Evolutionary conservation across 768 basidiomycete species (phyloP).

Genomic region (Xerocomus spinulosus): DNA sequence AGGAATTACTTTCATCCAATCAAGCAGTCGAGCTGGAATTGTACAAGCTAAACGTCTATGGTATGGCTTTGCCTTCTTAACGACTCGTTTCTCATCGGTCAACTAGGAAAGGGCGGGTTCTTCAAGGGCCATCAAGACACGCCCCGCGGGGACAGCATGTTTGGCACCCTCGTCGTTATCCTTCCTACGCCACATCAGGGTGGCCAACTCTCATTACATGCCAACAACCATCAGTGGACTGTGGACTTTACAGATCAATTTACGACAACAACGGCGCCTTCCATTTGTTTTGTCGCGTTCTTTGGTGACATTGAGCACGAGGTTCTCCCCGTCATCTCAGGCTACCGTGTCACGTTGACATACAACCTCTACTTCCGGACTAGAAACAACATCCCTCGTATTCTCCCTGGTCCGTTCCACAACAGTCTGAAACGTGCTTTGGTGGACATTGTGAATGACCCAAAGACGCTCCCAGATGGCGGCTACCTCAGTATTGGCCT

Average conservation of each 20-base stretch:
- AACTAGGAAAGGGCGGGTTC: not conserved
- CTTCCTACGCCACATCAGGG: too few species aligned
- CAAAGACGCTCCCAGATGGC: constrained; percentile 12
- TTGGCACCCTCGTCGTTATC: too few species aligned
- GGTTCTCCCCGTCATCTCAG: too few species aligned
- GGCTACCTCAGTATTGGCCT: constrained; percentile 36
- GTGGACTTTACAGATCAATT: not conserved
- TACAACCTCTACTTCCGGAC: too few species aligned
- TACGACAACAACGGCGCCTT: not conserved
- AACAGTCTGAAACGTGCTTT: too few species aligned
- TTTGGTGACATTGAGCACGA: not conserved
- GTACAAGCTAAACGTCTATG: not conserved
- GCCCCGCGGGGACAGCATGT: not conserved
- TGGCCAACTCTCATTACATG: not conserved
- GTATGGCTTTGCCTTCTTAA: not conserved
- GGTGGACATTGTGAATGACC: too few species aligned
- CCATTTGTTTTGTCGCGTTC: not conserved
- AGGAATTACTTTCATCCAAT: not conserved
- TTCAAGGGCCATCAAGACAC: not conserved
- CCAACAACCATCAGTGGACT: not conserved
- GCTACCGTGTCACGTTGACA: too few species aligned
- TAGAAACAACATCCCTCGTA: too few species aligned
- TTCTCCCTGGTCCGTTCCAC: too few species aligned
- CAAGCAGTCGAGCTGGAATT: not conserved
- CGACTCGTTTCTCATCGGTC: too few species aligned